Base-by-base conservation (phyloP, 257 asterid genomes). In the Solanum lignicaule region DNA sequence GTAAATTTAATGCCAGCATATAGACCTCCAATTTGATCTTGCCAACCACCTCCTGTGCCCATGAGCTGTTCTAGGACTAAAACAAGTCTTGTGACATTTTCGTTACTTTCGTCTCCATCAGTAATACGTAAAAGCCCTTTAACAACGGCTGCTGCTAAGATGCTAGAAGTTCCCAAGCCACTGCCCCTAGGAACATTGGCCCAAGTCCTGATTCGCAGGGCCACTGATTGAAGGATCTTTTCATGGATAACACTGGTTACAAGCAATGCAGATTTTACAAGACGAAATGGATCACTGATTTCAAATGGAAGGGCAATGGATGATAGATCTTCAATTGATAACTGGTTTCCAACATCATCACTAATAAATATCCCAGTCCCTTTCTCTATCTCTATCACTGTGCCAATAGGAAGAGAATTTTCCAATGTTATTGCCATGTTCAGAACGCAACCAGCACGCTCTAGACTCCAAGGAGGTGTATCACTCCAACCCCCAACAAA, bases 11-110 rank as follows among this genome's bases (percentile, higher is more conserved):
- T 94, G 90, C 99, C 98, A 16, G 99, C 98, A 91, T 97, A 97
- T 60, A 97, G 94, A 72, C 99, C 99, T 18, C 99, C 99, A 35
- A 95, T 94, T 87, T 97, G 99, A 92, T 97, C 99, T 91, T 95
- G 99, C 98, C 99, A 97, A 39, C 99, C 98, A 87, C 99, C 99
- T 74, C 99, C 99, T 7, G 99, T 97, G 83, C 98, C 98, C 98
- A 96, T 95, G 36, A 95, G 94, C 92, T 97, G 99, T 89, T 97
- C 99, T 90, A 94, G 90, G 69, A 96, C 96, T 86, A 97, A 88
- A 25, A 96, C 99, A 60, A 97, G 98, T 85, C 98, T 91, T 35
- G 99, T 89, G n/a, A 97, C 95, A 89, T 94, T 96, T 91, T 92
- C 98, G 58, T 94, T 91, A 88, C 98, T 93, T 85, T 94, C 96